Percentiles rank a stretch among this genome's conserved stretches.
Conservation (phyloP, 208 protist genomes). For the Crithidia acanthocephali region DNA sequence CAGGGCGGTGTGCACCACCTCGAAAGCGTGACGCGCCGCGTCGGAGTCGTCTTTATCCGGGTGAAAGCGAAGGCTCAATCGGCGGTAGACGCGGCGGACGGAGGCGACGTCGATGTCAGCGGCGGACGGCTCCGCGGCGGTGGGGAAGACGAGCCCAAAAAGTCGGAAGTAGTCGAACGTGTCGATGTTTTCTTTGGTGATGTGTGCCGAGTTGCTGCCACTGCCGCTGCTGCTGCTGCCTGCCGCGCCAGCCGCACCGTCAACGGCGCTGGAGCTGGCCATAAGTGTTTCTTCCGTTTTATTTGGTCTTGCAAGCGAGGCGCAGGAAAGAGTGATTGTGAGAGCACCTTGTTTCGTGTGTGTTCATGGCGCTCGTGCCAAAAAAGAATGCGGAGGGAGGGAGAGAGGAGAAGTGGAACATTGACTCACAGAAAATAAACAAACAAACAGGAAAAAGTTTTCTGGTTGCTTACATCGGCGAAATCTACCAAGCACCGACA, state of each 20-base stretch:
- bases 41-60: constrained; percentile 84
- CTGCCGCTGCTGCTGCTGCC: background rate
- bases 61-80: constrained; percentile 79
- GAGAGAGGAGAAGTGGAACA: background rate
- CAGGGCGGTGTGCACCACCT: constrained; percentile 55
- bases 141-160: constrained; percentile 40
- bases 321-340: no score
- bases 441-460: no score
- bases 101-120: constrained; percentile 25
- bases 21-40: constrained; percentile 69
- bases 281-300: no score
- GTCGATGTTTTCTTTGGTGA: constrained; percentile 68
- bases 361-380: background rate
- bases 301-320: no score
- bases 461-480: no score
- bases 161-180: constrained; percentile 67
- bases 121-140: background rate
- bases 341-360: no score
- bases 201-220: constrained; percentile 16
- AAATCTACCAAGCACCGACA: no score
- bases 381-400: background rate
- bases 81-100: constrained; percentile 60
- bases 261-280: background rate
- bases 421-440: no score
- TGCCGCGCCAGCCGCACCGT: background rate